phyloP scores from a whole-genome alignment of 768 basidiomycete species.

The Phaffia australis region DNA sequence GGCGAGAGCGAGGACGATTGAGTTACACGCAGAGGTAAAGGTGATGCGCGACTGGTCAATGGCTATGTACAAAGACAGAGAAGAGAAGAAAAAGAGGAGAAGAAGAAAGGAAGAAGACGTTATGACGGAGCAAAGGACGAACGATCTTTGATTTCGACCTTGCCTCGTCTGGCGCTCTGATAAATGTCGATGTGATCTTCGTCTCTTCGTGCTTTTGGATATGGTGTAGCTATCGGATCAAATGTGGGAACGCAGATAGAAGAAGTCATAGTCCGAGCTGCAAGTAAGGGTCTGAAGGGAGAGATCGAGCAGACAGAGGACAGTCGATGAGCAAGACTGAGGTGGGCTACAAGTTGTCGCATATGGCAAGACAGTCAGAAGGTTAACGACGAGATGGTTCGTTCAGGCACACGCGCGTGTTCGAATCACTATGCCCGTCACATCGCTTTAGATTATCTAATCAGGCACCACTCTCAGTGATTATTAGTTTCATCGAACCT shows the following conservation, averaged over 20 bases:
- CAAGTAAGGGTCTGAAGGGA: too few relatives aligned
- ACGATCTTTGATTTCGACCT: slow-evolving; percentile 45
- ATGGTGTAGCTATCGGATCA: slow-evolving; percentile 43
- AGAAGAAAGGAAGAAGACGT: not conserved
- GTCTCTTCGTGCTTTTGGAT: slow-evolving; percentile 53
- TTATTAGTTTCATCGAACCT: too few relatives aligned
- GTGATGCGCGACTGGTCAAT: too few relatives aligned
- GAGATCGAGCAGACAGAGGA: not conserved
- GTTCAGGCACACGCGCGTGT: too few relatives aligned
- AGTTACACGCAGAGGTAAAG: too few relatives aligned
- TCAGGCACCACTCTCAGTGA: too few relatives aligned
- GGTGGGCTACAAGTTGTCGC: not conserved
- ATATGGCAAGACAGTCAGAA: not conserved
- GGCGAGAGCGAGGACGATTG: too few relatives aligned
- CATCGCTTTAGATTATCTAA: too few relatives aligned
- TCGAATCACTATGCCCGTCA: too few relatives aligned
- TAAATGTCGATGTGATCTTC: slow-evolving; percentile 56
- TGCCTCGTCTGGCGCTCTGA: slow-evolving; percentile 52
- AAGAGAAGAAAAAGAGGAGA: slow-evolving; percentile 38
- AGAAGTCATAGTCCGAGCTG: not conserved
- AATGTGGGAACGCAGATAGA: slow-evolving; percentile 29
- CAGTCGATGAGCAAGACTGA: not conserved
- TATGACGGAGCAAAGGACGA: not conserved
- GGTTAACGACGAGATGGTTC: too few relatives aligned
- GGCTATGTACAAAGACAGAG: slow-evolving; percentile 53